phyloP scores from a whole-genome alignment of 1,284 basidiomycete genomes.

The Microbotryum scabiosae region DNA sequence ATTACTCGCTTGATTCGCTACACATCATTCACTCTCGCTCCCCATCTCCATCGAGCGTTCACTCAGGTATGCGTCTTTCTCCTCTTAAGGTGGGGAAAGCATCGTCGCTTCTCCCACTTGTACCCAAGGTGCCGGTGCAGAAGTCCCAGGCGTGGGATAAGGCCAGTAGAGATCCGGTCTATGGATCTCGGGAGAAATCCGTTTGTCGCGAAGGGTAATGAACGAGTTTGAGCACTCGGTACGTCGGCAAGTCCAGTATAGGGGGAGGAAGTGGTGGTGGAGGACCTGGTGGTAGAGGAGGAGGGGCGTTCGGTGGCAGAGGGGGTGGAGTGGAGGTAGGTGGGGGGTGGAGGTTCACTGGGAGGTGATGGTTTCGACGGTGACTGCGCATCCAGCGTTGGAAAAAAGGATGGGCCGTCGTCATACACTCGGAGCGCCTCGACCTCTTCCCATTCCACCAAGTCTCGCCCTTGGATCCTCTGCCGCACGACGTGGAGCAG shows the following conservation, averaged over 20 bases:
- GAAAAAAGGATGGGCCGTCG: neutral
- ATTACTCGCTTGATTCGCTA: no score
- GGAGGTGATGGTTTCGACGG: neutral
- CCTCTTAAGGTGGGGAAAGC: no score
- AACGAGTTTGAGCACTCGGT: no score
- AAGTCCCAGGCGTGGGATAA: no score
- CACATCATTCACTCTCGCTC: no score
- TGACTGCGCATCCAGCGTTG: neutral
- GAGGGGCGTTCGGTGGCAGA: neutral
- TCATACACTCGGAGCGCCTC: conserved; percentile 9
- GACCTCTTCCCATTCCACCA: conserved; percentile 1
- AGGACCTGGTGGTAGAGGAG: neutral
- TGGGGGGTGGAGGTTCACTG: neutral
- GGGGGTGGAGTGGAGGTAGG: neutral
- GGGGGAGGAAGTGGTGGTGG: neutral
- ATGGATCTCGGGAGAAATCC: no score
- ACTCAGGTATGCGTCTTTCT: no score
- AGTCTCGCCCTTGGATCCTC: neutral
- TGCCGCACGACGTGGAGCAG: neutral
- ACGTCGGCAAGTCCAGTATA: neutral
- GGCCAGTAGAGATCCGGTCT: no score
- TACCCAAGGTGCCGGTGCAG: no score
- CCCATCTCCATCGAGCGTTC: no score
- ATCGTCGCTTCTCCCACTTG: no score
- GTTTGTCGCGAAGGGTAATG: no score